Base-by-base conservation (phyloP, 2,329 filamentous ascomycete species). In the Aspergillus sp. region DNA sequence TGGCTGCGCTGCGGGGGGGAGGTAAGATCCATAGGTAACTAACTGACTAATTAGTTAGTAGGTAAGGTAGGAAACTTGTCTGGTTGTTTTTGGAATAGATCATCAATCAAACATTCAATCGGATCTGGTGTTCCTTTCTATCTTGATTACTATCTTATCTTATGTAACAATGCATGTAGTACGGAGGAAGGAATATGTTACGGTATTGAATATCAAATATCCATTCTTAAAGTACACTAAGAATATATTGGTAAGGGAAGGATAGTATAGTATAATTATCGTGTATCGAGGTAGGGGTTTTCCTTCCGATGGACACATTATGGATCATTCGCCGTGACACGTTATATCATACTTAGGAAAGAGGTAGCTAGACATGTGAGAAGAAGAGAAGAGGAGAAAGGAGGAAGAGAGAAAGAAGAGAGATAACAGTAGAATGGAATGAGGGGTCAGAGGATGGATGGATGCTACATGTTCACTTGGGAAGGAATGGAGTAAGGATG, bases 241-340 rank as follows among this genome's bases (percentile, higher is more conserved):
- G 10, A 23, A 23, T 13, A 44, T 6, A 44, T 6, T 13, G 21
- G 10, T 23, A 13, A 44, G 8, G 5, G 19, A 44, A 30, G 27
- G 27, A 30, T 27, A 11, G 27, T 10, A 30, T 30, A 11, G 19
- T 23, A 44, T 44, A 23, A 21, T 23, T 44, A 21, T 23, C 41
- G 41, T 23, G 41, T 23, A 13, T 44, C 19, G 15, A 49, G 47
- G 10, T 30, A n/a, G 23, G 11, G 32, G 10, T 13, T 36, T 19
- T 19, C 47, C 13, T 49, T 25, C 36, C 10, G 23, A 54, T 3
- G 41, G n/a, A 19, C 27, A 17, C 8, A 25, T 47, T 23, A 30
- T 54, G 39, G 39, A 44, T 25, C 53, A 47, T 55, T 55, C 39
- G 39, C 53, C 53, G 17, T 55, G 53, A 55, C 42, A 36, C 23